These are phyloP conservation scores for Linum lewisii DNA, from an alignment of 345 rosid species.

Conservation along the genomic window DNA sequence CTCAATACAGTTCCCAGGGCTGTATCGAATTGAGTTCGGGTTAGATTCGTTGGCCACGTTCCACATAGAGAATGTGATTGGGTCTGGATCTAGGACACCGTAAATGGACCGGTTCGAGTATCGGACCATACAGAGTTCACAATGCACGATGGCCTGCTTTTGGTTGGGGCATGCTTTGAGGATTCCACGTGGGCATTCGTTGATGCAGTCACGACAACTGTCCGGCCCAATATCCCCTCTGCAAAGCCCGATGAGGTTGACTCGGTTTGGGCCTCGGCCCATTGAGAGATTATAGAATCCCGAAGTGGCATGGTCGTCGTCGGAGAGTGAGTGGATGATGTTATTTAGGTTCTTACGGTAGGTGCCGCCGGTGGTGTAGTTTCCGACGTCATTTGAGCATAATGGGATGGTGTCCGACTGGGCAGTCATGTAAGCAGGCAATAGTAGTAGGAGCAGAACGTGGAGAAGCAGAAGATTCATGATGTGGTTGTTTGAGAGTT, in stretches of 20 bases:
- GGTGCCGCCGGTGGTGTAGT: conserved; percentile 6
- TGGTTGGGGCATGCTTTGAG: conserved; percentile 9
- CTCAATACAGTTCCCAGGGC: too few species aligned
- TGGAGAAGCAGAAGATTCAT: too few species aligned
- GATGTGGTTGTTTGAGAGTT: too few species aligned
- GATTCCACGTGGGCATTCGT: background rate
- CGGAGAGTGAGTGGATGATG: conserved; percentile 6
- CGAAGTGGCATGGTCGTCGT: background rate
- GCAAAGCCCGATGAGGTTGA: conserved; percentile 17
- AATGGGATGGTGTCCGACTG: too few species aligned
- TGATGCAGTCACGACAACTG: background rate
- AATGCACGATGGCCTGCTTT: conserved; percentile 10
- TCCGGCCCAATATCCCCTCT: conserved; percentile 2
- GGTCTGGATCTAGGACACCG: background rate
- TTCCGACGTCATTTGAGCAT: too few species aligned
- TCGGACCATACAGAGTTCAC: background rate
- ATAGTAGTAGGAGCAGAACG: too few species aligned
- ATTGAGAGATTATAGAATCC: conserved; percentile 13
- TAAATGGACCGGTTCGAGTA: conserved; percentile 13
- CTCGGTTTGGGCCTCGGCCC: conserved; percentile 14
- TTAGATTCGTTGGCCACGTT: background rate
- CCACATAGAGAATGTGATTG: background rate
- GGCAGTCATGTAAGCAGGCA: too few species aligned
- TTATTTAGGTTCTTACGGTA: conserved; percentile 14
- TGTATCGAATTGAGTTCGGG: background rate